Evolutionary conservation across 805 yeast species (phyloP).

Genomic region (Lipomyces spencermartinsiae): DNA sequence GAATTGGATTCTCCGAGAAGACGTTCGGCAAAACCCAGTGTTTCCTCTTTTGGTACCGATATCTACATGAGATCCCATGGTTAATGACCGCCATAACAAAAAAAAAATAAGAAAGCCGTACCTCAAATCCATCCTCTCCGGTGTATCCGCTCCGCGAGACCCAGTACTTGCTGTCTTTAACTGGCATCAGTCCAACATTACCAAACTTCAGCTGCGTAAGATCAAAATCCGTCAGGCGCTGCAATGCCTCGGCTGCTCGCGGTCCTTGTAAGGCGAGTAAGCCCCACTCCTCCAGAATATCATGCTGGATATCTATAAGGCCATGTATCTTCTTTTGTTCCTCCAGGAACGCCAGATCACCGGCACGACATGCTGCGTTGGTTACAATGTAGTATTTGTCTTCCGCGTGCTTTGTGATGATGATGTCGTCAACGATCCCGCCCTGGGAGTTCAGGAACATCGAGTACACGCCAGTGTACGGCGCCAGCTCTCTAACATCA

Average conservation of each 20-base stretch:
- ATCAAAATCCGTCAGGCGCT: conserved; percentile 64
- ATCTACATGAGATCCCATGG: conserved; percentile 39
- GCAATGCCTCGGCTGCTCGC: conserved; percentile 68
- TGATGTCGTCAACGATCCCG: conserved; percentile 90
- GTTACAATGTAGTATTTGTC: conserved; percentile 85
- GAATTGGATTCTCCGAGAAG: conserved; percentile 59
- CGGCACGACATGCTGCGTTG: conserved; percentile 91
- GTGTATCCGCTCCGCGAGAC: conserved; percentile 97
- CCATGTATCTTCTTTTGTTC: conserved; percentile 53
- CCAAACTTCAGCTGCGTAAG: conserved; percentile 77
- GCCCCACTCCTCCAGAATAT: conserved; percentile 65
- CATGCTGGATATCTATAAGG: conserved; percentile 45
- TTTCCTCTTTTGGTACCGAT: conserved; percentile 46
- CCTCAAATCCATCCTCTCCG: conserved; percentile 98
- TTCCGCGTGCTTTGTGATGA: conserved; percentile 80
- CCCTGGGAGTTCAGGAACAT: conserved; percentile 73
- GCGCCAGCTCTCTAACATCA: conserved; percentile 65
- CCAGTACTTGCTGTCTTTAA: conserved; percentile 53
- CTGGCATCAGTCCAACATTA: conserved; percentile 38
- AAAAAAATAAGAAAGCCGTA: conserved; percentile 63
- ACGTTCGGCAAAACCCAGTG: conserved; percentile 64
- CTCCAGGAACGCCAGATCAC: conserved; percentile 71
- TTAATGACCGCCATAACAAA: background rate
- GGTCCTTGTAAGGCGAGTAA: conserved; percentile 96
- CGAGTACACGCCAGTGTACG: conserved; percentile 72